Conservation (phyloP, 2,329 filamentous ascomycete genomes). For the Plenodomus lindquistii region DNA sequence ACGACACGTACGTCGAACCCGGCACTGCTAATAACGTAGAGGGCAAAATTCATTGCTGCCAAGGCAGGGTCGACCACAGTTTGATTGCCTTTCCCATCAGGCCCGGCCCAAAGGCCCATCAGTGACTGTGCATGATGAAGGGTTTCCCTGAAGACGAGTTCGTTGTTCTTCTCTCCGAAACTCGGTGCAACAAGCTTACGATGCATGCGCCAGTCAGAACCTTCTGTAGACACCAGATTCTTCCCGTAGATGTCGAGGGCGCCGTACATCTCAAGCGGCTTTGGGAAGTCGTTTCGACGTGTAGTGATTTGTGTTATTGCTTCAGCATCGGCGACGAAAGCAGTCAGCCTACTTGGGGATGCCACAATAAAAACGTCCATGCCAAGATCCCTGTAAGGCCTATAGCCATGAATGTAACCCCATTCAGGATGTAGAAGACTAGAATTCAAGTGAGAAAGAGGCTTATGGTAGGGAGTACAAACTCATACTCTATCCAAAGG, state of each 20-base stretch:
- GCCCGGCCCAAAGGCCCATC: constrained; percentile 36
- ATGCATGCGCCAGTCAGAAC: constrained; percentile 70
- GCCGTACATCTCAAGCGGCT: constrained; percentile 63
- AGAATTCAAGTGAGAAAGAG: constrained; percentile 5
- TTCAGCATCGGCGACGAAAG: constrained; percentile 67
- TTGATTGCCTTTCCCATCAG: constrained; percentile 26
- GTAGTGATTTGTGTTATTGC: constrained; percentile 67
- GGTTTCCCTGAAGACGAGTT: constrained; percentile 66
- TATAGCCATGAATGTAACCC: constrained; percentile 60
- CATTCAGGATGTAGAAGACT: constrained; percentile 65
- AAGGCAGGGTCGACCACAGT: constrained; percentile 62
- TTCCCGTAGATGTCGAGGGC: constrained; percentile 69
- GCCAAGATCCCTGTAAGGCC: constrained; percentile 62
- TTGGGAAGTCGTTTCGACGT: constrained; percentile 72
- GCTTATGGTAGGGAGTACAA: neutral
- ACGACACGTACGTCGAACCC: constrained; percentile 67
- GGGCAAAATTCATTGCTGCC: constrained; percentile 67
- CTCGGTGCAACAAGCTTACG: constrained; percentile 71
- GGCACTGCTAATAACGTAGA: constrained; percentile 67
- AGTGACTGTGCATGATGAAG: constrained; percentile 60
- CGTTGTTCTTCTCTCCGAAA: constrained; percentile 77
- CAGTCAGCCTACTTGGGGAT: constrained; percentile 56
- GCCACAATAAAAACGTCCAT: constrained; percentile 67
- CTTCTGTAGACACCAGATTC: constrained; percentile 74
- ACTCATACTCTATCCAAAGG: constrained; percentile 62